These are phyloP conservation scores for Fusarium sp. DNA, from an alignment of 2,329 filamentous ascomycete species.

Conservation along the genomic window DNA sequence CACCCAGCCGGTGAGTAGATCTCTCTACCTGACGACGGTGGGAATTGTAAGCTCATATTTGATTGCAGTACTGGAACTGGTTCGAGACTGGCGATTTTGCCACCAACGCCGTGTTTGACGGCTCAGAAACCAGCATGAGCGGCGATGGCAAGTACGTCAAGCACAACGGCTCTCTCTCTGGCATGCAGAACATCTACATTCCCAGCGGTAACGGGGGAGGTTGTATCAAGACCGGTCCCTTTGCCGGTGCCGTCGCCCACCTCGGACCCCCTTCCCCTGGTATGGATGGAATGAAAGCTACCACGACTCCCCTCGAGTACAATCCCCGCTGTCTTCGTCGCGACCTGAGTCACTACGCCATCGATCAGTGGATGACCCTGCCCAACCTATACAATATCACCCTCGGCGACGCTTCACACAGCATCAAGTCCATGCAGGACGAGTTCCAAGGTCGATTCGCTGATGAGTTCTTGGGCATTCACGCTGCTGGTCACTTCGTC, in stretches of 20 bases:
- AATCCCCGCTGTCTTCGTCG: conserved; percentile 51
- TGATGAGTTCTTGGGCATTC: neutral
- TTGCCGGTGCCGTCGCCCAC: conserved; percentile 47
- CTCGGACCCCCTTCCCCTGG: conserved; percentile 45
- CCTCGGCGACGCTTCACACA: no score
- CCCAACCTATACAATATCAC: no score
- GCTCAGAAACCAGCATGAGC: conserved; percentile 56
- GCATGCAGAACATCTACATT: conserved; percentile 38
- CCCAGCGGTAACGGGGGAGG: conserved; percentile 34
- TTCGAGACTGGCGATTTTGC: conserved; percentile 55
- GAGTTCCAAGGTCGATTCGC: no score
- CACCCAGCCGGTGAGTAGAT: conserved; percentile 43
- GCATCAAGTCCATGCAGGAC: no score
- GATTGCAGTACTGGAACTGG: conserved; percentile 58
- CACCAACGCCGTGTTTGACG: conserved; percentile 62
- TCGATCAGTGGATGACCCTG: no score
- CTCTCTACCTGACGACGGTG: no score
- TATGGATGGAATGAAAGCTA: conserved; percentile 28
- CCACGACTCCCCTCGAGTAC: conserved; percentile 41
- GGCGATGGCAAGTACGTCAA: conserved; percentile 47
- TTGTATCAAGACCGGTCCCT: conserved; percentile 29
- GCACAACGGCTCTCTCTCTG: neutral
- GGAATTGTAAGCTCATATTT: no score
- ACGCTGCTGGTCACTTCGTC: conserved; percentile 13
- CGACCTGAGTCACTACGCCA: conserved; percentile 19